A percentile compares a stretch with the other conserved stretches of the same genome.
These are phyloP conservation scores for Cercospora nicotianae DNA, from an alignment of 2,329 filamentous ascomycete species.

Conservation along the genomic window DNA sequence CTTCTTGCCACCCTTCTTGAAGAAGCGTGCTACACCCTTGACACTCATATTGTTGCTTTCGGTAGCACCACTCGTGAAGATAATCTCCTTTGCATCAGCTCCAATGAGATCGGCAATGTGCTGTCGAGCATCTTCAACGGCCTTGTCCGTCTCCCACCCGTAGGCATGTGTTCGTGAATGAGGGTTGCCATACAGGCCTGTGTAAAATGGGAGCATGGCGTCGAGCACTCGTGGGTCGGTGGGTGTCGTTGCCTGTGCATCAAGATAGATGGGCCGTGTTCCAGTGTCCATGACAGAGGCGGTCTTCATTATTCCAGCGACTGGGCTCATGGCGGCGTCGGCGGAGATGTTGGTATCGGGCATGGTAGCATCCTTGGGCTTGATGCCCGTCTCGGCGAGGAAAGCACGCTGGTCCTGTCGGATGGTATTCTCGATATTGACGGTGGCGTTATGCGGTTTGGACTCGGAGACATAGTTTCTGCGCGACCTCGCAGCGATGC, in stretches of 20 bases:
- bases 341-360: constrained; percentile 59
- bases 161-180: constrained; percentile 97
- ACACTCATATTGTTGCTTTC: constrained; percentile 99
- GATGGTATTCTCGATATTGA: constrained; percentile 79
- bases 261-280: constrained; percentile 90
- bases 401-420: constrained; percentile 84
- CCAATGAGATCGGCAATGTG: constrained; percentile 86
- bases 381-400: constrained; percentile 56
- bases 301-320: constrained; percentile 78
- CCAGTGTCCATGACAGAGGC: constrained; percentile 92
- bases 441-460: constrained; percentile 75
- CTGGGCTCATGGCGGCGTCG: constrained; percentile 71
- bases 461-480: constrained; percentile 79
- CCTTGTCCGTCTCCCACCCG: constrained; percentile 97
- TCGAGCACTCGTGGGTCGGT: constrained; percentile 93
- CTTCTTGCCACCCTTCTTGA: constrained; percentile 90
- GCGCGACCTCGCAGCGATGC: constrained; percentile 40
- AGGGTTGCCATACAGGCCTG: constrained; percentile 92
- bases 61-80: constrained; percentile 96
- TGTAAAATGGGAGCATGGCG: constrained; percentile 93
- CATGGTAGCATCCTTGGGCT: constrained; percentile 58
- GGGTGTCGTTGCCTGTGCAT: constrained; percentile 97
- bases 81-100: constrained; percentile 95
- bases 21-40: constrained; percentile 96
- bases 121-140: constrained; percentile 79